phyloP scores from a whole-genome alignment of 2,329 filamentous ascomycete genomes.

The Cladophialophora psammophila region DNA sequence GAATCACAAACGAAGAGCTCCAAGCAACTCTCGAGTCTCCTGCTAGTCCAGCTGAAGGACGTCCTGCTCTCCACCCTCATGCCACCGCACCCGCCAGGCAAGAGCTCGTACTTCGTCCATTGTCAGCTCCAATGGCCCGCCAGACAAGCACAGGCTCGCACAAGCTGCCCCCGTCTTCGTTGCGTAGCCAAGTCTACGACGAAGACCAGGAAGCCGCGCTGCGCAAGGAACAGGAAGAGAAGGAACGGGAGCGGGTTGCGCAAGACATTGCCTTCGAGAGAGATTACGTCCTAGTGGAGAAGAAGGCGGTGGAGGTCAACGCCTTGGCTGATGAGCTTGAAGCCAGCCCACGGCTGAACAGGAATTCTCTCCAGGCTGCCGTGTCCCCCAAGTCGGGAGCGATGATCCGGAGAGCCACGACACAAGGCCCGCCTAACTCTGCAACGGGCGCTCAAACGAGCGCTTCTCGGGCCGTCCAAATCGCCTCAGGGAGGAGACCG shows the following conservation, averaged over 20 bases:
- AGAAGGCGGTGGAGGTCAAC: conserved; percentile 93
- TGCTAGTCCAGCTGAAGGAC: conserved; percentile 37
- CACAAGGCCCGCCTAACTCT: conserved; percentile 74
- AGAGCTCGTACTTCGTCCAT: conserved; percentile 47
- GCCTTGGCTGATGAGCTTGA: conserved; percentile 95
- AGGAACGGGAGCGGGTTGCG: conserved; percentile 70
- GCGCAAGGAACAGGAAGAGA: conserved; percentile 47
- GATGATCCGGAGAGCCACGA: conserved; percentile 78
- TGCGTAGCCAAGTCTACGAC: conserved; percentile 57
- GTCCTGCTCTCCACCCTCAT: conserved; percentile 47
- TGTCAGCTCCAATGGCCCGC: conserved; percentile 63
- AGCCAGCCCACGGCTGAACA: conserved; percentile 73
- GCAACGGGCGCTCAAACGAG: conserved; percentile 73
- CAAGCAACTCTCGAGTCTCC: conserved; percentile 38
- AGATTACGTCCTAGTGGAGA: conserved; percentile 96
- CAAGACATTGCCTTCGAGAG: conserved; percentile 90
- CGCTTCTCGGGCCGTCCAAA: conserved; percentile 76
- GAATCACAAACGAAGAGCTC: conserved; percentile 28
- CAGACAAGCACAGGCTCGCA: conserved; percentile 60
- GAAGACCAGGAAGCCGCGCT: conserved; percentile 45
- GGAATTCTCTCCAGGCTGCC: conserved; percentile 53
- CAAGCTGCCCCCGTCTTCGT: conserved; percentile 50
- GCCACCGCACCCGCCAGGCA: conserved; percentile 52
- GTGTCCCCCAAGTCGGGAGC: conserved; percentile 65
- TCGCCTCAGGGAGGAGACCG: conserved; percentile 70